These are phyloP conservation scores for Xylaria telfairii DNA, from an alignment of 495 filamentous ascomycete genomes.

Conservation along the genomic window DNA sequence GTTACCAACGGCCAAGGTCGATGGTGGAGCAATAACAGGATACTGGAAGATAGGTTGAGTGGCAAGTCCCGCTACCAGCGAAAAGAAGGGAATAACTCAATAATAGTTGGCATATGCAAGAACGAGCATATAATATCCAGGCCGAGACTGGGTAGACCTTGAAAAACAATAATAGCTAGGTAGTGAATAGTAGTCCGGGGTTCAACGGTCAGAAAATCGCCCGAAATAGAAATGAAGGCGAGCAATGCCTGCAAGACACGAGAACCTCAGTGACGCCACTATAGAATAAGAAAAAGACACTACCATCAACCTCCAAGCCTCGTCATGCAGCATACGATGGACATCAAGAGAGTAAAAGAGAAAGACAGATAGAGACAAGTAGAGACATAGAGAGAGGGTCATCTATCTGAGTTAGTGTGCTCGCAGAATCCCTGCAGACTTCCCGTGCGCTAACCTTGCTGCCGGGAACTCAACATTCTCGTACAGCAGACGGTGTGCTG, in stretches of 20 bases:
- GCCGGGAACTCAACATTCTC: constrained; percentile 10
- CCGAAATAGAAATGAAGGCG: constrained; percentile 5
- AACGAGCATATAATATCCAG: constrained; percentile 1
- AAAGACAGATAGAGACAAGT: neutral
- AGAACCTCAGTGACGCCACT: constrained; percentile 12
- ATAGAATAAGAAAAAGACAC: constrained; percentile 13
- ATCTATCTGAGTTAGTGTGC: constrained; percentile 8
- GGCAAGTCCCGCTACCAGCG: neutral
- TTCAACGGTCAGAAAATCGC: neutral
- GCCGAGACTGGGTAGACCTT: neutral
- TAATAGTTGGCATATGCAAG: neutral
- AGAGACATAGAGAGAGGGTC: constrained; percentile 1
- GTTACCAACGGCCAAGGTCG: neutral
- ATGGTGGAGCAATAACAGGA: neutral
- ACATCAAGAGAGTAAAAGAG: neutral
- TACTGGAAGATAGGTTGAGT: neutral
- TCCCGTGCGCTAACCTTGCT: constrained; percentile 23
- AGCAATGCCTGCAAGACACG: constrained; percentile 14
- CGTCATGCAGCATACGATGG: constrained; percentile 15
- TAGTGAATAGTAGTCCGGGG: neutral
- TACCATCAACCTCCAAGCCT: constrained; percentile 7
- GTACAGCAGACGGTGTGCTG: constrained; percentile 24
- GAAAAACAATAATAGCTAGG: neutral
- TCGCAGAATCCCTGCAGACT: constrained; percentile 20
- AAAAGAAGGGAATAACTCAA: neutral